Evolutionary conservation across 2,329 filamentous ascomycete species (phyloP).

Genomic region (Didymella pinodella): DNA sequence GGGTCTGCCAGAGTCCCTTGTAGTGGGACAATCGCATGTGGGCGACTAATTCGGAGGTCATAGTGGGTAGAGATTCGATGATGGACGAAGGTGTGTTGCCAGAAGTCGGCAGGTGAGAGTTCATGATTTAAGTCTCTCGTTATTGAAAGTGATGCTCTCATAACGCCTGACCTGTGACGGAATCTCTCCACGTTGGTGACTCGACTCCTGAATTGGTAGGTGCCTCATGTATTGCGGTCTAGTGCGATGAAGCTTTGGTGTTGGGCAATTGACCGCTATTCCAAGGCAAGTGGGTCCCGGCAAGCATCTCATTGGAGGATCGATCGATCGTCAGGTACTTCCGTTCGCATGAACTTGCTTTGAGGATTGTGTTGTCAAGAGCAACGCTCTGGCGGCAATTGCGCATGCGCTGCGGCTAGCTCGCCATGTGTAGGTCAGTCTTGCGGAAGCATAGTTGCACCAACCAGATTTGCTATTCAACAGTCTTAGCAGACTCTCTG

Average conservation of each 20-base stretch:
- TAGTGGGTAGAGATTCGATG: constrained; percentile 2
- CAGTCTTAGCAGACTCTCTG: background rate
- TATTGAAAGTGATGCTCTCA: background rate
- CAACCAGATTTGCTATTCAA: background rate
- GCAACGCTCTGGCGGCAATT: constrained; percentile 2
- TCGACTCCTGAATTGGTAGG: constrained; percentile 15
- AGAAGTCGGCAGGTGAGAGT: background rate
- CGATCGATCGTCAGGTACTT: constrained; percentile 16
- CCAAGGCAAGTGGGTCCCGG: constrained; percentile 14
- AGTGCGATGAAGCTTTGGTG: constrained; percentile 18
- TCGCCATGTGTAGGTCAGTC: background rate
- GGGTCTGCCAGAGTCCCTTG: constrained; percentile 15
- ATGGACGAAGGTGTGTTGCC: constrained; percentile 7
- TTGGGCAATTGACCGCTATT: constrained; percentile 23
- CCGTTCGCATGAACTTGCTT: constrained; percentile 9
- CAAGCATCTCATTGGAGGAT: constrained; percentile 13
- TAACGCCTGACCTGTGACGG: constrained; percentile 13
- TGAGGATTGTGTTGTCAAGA: constrained; percentile 7
- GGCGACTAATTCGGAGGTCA: constrained; percentile 19
- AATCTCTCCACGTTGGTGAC: constrained; percentile 2
- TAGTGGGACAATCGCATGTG: constrained; percentile 21
- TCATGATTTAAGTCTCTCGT: constrained; percentile 6
- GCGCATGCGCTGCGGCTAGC: constrained; percentile 2
- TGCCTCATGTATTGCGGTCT: constrained; percentile 10
- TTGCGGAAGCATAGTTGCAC: background rate